Base-by-base conservation (phyloP, 768 basidiomycete species). In the Amanita rubescens region DNA sequence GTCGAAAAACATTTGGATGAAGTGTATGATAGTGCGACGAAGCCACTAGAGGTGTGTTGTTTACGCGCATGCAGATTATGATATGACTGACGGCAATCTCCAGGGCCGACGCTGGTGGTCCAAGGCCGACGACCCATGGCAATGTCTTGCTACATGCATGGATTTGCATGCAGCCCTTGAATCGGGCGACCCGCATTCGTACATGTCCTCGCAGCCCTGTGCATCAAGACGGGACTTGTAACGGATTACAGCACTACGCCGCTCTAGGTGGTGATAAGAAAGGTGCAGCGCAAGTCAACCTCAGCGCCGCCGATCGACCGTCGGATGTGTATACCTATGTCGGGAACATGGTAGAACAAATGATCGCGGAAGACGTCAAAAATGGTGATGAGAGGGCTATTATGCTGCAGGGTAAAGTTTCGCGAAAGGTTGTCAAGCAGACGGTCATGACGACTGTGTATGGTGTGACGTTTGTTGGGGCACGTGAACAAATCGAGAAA, bases 391-490 rank as follows among this genome's bases (percentile, higher is more conserved):
- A 71, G 51, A 68, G 72, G 51, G 95, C 93, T 0, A 56, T 69
- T 46, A 58, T 88, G 58, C 74, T 95, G 24, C 51, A 73, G 38
- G 91, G 90, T 30, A 91, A 90, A 67, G 76, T 99, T 27, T 76
- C 90, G 17, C 72, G 96, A 20, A 98, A 99, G 69, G 86, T 96
- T 15, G 95, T 99, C 60, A 99, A 99, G 75, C 95, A 98, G 73
- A 97, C 96, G 20, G 91, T 97, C 58, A 99, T 99, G 96, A 99
- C 95, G 0, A 97, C 95, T 2, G 95, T 98, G 32, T 98, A 98
- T 64, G 95, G 96, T 19, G 94, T 99, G 14, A 99, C 96, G 0
- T 94, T 85, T 69, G 72, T 97, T 51, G 96, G 96, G 33, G 96
- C 96, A 19, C 81, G 92, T 39, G 90, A 91, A 8, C 96, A 98